Base-by-base conservation (phyloP, 2,329 filamentous ascomycete genomes). In the Thermothelomyces thermophilus region DNA sequence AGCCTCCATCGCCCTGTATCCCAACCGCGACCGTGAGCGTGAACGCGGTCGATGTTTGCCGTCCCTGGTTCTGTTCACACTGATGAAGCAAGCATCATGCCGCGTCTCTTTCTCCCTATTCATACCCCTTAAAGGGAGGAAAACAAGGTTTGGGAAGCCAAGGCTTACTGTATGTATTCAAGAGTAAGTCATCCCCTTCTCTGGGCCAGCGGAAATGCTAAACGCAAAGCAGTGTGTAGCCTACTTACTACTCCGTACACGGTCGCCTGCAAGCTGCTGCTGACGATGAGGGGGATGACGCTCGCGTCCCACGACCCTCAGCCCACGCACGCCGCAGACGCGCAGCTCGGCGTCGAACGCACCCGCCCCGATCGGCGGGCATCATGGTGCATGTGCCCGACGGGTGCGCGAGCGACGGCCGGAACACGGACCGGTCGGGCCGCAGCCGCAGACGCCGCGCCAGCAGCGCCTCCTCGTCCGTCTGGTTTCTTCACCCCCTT, bases 201-300 rank as follows among this genome's bases (percentile, higher is more conserved):
- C n/a, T n/a, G n/a, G n/a, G n/a, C n/a, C n/a, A n/a, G n/a, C n/a
- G n/a, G n/a, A n/a, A n/a, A n/a, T n/a, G n/a, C n/a, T n/a, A n/a
- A n/a, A n/a, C n/a, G n/a, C n/a, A n/a, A n/a, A n/a, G n/a, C n/a
- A n/a, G n/a, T n/a, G n/a, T 16, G 51, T 55, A 30, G 48, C 57
- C 48, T 52, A 57, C 41, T 59, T 55, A 51, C 57, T 3, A 59
- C 52, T 7, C 56, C 57, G 51, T 58, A 58, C 17, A 58, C 54
- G 0, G 54, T 56, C 16, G 52, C 53, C 43, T 59, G 57, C 46
- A 59, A 19, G 35, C 46, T 43, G 1, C 42, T 50, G 5, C 52
- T 50, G 4, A 46, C 28, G 20, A 56, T 58, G 28, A 58, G 19
- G 33, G 42, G 42, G 31, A 45, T 36, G 13, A 45, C 37, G 20